Conservation (phyloP, 2,329 filamentous ascomycete species). For the Massarina eburnea region DNA sequence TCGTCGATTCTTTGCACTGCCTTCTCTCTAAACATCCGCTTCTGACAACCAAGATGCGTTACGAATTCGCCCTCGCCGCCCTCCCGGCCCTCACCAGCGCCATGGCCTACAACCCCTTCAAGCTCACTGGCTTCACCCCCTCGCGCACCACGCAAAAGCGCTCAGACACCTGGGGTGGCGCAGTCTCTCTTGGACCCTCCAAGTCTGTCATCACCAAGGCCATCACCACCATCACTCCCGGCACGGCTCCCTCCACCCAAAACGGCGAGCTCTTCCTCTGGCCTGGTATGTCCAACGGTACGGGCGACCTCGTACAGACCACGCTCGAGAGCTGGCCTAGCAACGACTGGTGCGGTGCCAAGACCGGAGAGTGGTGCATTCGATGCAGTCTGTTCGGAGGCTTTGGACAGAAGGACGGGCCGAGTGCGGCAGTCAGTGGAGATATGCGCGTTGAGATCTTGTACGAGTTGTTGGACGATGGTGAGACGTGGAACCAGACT, state of each 20-base stretch:
- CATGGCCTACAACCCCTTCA: no score
- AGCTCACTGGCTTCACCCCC: no score
- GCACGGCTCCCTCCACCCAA: constrained; percentile 41
- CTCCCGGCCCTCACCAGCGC: no score
- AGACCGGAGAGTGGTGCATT: constrained; percentile 45
- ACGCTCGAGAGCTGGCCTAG: constrained; percentile 46
- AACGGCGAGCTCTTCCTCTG: constrained; percentile 46
- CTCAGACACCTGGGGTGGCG: constrained; percentile 45
- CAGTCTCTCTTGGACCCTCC: constrained; percentile 41
- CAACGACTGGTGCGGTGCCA: constrained; percentile 47
- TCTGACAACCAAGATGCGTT: no score
- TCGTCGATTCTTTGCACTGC: no score
- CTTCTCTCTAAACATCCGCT: no score
- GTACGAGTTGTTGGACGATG: constrained; percentile 26
- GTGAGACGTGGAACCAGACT: constrained; percentile 35
- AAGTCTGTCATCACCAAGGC: constrained; percentile 45
- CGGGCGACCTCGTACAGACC: constrained; percentile 47
- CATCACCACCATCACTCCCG: constrained; percentile 46
- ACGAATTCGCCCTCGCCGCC: no score
- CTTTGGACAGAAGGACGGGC: constrained; percentile 45
- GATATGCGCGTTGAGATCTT: constrained; percentile 38
- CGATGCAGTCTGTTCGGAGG: constrained; percentile 45
- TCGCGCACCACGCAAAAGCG: no score
- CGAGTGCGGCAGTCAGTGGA: constrained; percentile 17
- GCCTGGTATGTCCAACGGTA: constrained; percentile 51